Evolutionary conservation across 495 filamentous ascomycete species (phyloP), one percentile per base, ranked within the genome.

Genomic region (Bryoglossum gracile): DNA sequence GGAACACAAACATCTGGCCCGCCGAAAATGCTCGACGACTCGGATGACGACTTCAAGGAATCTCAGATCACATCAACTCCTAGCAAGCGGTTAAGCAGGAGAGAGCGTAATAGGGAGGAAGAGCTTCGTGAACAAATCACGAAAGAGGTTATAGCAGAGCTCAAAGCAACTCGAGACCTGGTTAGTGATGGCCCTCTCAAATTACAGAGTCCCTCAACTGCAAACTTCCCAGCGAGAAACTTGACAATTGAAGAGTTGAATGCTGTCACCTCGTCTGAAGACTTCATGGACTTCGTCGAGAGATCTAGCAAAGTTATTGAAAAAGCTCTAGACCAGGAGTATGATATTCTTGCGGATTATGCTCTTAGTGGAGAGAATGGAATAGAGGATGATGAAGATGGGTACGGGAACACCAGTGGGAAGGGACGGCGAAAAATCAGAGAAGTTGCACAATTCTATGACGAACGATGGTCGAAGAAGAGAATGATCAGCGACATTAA

Each of bases 251-350:
- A 99, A 52, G 94, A 99, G 64, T 70, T 94, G 26, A 83, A 82
- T 54, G 94, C 91, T 11, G 88, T 96, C 30, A 87, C 84, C n/a
- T 82, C 85, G 30, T 95, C 89, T 0, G 80, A 89, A 14, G 94
- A 95, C 34, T 99, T 97, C 61, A 72, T 94, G 52, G 87, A 94
- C 57, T 99, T 99, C 60, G 82, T 99, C 16, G 94, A 97, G 57
- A 77, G 85, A 53, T 96, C 91, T 23, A 90, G 86, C 36, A 99
- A 96, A 71, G 89, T 99, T 38, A 90, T 97, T 57, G 94, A 99
- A 69, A 83, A 90, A 56, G 90, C 94, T 2, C 67, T 99, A 47
- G 91, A 97, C 59, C 81, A 94, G 55, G 76, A 77, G 56, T 99
- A 96, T 64, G 91, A 99, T 64, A 85, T 99, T 36, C 68, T 99